phyloP scores from a whole-genome alignment of 495 filamentous ascomycete genomes.

The Lophium mytilinum region DNA sequence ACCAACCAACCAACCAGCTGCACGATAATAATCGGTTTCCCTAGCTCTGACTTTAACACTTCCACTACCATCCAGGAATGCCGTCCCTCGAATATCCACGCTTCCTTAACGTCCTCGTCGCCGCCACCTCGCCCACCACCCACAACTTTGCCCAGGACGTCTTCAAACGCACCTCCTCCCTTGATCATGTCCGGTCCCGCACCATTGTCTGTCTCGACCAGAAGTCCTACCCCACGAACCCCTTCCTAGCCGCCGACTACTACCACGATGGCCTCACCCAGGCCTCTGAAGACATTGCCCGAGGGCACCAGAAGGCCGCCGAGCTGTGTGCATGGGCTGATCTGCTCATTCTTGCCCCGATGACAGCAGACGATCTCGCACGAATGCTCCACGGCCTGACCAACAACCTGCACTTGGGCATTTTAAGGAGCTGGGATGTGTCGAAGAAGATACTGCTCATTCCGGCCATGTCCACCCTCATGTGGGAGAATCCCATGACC shows the following conservation, averaged over 20 bases:
- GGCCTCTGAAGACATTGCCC: neutral
- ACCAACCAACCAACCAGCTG: too few relatives aligned
- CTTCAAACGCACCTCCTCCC: constrained; percentile 12
- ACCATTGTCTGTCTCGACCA: constrained; percentile 12
- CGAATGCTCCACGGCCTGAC: constrained; percentile 76
- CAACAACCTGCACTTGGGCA: constrained; percentile 62
- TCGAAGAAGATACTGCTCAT: constrained; percentile 74
- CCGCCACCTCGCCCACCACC: constrained; percentile 12
- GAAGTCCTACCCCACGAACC: neutral
- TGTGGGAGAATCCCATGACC: constrained; percentile 83
- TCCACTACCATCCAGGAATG: neutral
- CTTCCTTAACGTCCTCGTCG: constrained; percentile 22
- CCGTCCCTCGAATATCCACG: constrained; percentile 3
- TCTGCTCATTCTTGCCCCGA: constrained; percentile 71
- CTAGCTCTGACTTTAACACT: too few relatives aligned
- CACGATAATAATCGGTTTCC: too few relatives aligned
- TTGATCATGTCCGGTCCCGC: neutral
- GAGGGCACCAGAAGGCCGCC: constrained; percentile 41
- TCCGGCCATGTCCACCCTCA: constrained; percentile 70
- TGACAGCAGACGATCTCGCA: constrained; percentile 70
- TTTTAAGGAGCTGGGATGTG: constrained; percentile 74
- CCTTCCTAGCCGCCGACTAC: neutral
- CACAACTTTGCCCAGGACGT: constrained; percentile 12
- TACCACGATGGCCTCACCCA: neutral
- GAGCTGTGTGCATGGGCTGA: constrained; percentile 83